Percentiles rank a stretch among this genome's conserved stretches.
phyloP scores from a whole-genome alignment of 768 basidiomycete species.

The Podaxis carcinomalis region DNA sequence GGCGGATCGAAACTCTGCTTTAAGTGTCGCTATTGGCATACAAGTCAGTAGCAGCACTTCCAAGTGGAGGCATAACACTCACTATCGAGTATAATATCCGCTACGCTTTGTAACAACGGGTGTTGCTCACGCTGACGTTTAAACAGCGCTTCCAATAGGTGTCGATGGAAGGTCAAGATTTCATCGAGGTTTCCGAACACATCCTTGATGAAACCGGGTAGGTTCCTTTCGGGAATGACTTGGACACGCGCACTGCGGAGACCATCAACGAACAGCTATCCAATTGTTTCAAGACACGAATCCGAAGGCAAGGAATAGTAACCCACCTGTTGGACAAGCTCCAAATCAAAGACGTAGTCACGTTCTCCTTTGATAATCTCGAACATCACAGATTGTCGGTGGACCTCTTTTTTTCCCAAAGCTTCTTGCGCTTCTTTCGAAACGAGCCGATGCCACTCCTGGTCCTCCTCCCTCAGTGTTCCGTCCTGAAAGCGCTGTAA shows the following conservation, averaged over 20 bases:
- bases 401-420: constrained; percentile 73
- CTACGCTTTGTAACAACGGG: constrained; percentile 75
- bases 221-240: constrained; percentile 50
- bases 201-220: constrained; percentile 66
- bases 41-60: constrained; percentile 22
- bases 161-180: constrained; percentile 63
- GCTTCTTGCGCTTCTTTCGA: constrained; percentile 66
- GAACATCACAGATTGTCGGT: constrained; percentile 82
- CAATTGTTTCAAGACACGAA: not conserved
- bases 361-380: constrained; percentile 89
- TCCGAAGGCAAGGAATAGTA: not conserved
- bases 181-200: constrained; percentile 82
- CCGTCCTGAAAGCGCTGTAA: constrained; percentile 66
- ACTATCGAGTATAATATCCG: constrained; percentile 85
- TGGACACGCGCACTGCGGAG: constrained; percentile 59
- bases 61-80: constrained; percentile 18
- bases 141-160: constrained; percentile 70
- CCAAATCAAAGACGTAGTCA: constrained; percentile 82
- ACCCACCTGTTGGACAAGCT: constrained; percentile 60
- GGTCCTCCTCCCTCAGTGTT: constrained; percentile 58
- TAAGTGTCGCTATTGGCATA: constrained; percentile 31
- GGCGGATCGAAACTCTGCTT: constrained; percentile 49
- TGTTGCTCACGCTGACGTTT: constrained; percentile 80
- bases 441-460: constrained; percentile 82
- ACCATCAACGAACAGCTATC: constrained; percentile 69